phyloP scores from a whole-genome alignment of 202 grass and related monocot species.

The Tripidium arundinaceum region DNA sequence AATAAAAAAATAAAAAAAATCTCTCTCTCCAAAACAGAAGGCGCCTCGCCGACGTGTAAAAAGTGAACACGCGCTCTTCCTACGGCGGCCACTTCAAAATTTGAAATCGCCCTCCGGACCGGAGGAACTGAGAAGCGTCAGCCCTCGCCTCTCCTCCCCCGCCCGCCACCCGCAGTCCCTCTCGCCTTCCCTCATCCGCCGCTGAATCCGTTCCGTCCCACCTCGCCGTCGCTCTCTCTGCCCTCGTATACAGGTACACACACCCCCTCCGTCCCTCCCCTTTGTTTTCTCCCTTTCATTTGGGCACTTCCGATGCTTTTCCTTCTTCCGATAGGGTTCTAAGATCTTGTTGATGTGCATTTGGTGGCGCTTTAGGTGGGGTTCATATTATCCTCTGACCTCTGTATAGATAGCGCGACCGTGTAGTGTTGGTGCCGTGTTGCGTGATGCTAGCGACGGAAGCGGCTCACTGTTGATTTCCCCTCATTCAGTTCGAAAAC shows the following conservation, averaged over 20 bases:
- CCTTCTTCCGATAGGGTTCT: not conserved
- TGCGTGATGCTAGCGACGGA: too few species aligned
- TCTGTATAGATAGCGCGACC: too few species aligned
- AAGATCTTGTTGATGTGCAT: not conserved
- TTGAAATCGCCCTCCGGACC: conserved; percentile 2
- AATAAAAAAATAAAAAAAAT: too few species aligned
- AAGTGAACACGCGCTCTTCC: not conserved
- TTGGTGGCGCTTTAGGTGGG: too few species aligned
- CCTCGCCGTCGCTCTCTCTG: not conserved
- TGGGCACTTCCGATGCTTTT: not conserved
- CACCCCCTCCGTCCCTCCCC: too few species aligned
- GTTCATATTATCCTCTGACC: too few species aligned
- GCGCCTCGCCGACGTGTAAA: not conserved
- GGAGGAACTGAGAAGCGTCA: not conserved
- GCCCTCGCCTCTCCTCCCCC: not conserved
- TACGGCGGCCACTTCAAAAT: too few species aligned
- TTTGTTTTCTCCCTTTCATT: not conserved
- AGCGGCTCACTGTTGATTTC: not conserved
- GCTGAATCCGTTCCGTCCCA: too few species aligned
- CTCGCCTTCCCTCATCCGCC: too few species aligned
- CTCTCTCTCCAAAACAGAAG: too few species aligned
- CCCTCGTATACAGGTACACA: not conserved
- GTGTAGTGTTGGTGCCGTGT: too few species aligned
- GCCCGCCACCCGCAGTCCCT: not conserved
- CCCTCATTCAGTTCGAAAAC: not conserved